Evolutionary conservation across 306 rosid species (phyloP).

Genomic region (Crataegus laevigata): DNA sequence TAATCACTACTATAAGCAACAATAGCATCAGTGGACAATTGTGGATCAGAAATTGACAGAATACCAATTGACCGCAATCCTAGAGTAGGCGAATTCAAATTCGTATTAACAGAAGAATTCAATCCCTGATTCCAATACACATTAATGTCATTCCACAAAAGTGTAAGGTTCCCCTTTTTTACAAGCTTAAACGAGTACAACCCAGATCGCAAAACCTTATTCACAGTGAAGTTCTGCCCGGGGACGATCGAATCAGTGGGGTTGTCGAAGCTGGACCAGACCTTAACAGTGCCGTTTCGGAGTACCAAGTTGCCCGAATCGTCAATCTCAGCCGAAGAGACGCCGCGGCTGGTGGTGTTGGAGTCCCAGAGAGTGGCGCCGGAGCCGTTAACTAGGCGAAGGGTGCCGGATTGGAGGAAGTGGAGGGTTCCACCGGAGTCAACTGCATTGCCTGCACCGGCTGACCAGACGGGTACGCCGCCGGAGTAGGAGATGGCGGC

Average conservation of each 20-base stretch:
- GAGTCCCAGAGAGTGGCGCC: constrained; percentile 52
- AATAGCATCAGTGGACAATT: constrained; percentile 15
- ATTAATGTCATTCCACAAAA: constrained; percentile 43
- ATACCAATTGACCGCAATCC: constrained; percentile 33
- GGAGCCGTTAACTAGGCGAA: constrained; percentile 54
- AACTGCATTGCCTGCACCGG: constrained; percentile 28
- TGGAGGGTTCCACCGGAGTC: constrained; percentile 46
- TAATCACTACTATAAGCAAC: constrained; percentile 63
- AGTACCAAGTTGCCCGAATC: constrained; percentile 49
- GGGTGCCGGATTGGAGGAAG: constrained; percentile 44
- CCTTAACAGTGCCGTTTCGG: constrained; percentile 13
- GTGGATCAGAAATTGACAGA: constrained; percentile 39
- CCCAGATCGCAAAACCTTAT: constrained; percentile 42
- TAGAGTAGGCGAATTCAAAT: constrained; percentile 35
- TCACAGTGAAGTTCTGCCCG: constrained; percentile 39
- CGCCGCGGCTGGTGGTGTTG: constrained; percentile 38
- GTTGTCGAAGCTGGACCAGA: constrained; percentile 64
- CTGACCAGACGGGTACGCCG: constrained; percentile 58
- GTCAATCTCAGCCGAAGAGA: constrained; percentile 39
- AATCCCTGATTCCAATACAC: constrained; percentile 47
- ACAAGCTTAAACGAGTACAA: constrained; percentile 36
- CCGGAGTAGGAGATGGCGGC: constrained; percentile 50
- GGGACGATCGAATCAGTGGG: constrained; percentile 63
- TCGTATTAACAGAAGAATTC: constrained; percentile 37
- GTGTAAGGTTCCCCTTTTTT: constrained; percentile 37